phyloP scores from a whole-genome alignment of 2,329 filamentous ascomycete species.

The Cladophialophora yegresii region DNA sequence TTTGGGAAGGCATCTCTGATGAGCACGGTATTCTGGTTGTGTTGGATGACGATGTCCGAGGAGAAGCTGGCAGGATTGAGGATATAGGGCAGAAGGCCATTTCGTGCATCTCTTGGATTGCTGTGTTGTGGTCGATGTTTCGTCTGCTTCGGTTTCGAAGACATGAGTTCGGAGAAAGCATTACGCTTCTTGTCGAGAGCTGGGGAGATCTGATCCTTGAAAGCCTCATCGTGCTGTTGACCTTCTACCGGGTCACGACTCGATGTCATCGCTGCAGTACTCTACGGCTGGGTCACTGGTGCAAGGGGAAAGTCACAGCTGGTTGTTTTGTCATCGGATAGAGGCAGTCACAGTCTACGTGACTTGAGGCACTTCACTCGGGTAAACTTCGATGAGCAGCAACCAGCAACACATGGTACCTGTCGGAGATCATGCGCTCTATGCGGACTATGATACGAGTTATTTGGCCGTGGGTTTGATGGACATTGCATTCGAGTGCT shows the following conservation, averaged over 20 bases:
- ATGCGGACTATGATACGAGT: background rate
- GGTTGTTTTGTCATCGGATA: background rate
- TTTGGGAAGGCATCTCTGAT: conserved; percentile 88
- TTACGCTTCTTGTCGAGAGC: conserved; percentile 26
- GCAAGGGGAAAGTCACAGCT: background rate
- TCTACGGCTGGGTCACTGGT: background rate
- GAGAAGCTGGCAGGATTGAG: conserved; percentile 62
- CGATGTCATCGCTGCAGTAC: conserved; percentile 4
- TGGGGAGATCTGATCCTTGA: conserved; percentile 2
- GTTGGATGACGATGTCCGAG: conserved; percentile 61
- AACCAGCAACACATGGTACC: background rate
- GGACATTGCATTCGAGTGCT: conserved; percentile 7
- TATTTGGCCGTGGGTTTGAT: background rate
- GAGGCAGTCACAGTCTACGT: background rate
- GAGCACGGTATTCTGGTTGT: conserved; percentile 69
- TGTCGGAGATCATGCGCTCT: background rate
- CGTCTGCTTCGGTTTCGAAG: conserved; percentile 50
- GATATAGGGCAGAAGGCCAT: conserved; percentile 65
- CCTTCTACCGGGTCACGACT: background rate
- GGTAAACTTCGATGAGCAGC: background rate
- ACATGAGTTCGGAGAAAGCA: conserved; percentile 57
- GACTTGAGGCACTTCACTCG: background rate
- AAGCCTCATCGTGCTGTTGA: conserved; percentile 1
- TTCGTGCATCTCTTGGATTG: conserved; percentile 28
- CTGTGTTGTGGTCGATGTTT: conserved; percentile 28